Conservation (phyloP, 2,329 filamentous ascomycete species). For the Fusarium dlaminii region DNA sequence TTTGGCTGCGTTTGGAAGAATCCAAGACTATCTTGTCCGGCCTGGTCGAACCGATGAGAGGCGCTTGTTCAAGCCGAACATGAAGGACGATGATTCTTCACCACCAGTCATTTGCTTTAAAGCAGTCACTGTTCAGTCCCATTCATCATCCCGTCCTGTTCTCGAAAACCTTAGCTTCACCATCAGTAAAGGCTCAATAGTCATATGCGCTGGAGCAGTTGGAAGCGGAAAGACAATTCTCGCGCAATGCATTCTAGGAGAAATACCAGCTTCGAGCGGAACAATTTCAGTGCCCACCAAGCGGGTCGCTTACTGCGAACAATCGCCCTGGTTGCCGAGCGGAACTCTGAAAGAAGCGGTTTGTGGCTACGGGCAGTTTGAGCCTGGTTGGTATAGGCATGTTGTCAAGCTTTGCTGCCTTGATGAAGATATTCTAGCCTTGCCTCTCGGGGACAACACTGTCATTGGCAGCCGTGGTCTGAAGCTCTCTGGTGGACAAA, state of each 20-base stretch:
- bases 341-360: not conserved
- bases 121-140: not conserved
- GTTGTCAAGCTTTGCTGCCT: not conserved
- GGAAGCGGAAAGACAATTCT: not conserved
- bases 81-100: rapidly evolving
- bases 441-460: not conserved
- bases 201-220: not conserved
- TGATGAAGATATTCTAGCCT: not conserved
- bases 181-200: rapidly evolving
- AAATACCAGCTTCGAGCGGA: not conserved
- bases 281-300: not conserved
- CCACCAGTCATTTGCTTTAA: not conserved
- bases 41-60: not conserved
- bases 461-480: not conserved
- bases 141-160: rapidly evolving
- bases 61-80: rapidly evolving
- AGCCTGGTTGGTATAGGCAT: not conserved
- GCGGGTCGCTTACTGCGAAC: not conserved
- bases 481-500: not conserved
- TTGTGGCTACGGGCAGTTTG: not conserved
- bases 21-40: not conserved
- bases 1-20: not conserved
- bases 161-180: not conserved
- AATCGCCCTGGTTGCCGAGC: not conserved
- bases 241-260: not conserved